phyloP scores from a whole-genome alignment of 2,329 filamentous ascomycete genomes.

The Cytospora chrysosperma region DNA sequence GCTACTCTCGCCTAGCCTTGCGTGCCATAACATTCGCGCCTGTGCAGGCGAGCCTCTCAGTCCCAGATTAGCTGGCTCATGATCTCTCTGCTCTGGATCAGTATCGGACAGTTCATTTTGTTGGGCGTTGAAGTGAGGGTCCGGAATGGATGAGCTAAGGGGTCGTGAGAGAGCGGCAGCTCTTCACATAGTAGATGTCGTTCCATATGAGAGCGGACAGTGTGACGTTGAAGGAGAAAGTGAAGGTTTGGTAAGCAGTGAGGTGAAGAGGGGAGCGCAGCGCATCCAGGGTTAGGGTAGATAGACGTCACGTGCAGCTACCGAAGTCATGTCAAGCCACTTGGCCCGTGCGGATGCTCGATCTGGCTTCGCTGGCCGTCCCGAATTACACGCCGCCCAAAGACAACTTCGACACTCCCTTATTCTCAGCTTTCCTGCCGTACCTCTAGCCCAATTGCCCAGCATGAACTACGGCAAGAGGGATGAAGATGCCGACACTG shows the following conservation, averaged over 20 bases:
- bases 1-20: neutral
- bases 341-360: conserved; percentile 14
- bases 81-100: neutral
- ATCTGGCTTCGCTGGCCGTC: conserved; percentile 17
- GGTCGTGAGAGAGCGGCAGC: neutral
- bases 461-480: conserved; percentile 98
- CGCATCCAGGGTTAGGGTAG: neutral
- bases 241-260: neutral
- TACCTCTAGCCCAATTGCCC: conserved; percentile 35
- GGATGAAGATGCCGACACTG: conserved; percentile 93
- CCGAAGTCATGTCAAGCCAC: neutral
- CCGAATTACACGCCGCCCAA: conserved; percentile 12
- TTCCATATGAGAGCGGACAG: neutral
- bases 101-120: neutral
- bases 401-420: conserved; percentile 2
- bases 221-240: neutral
- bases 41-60: neutral
- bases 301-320: neutral
- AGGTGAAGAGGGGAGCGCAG: neutral
- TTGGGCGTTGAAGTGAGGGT: too few species aligned
- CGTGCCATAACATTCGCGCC: neutral
- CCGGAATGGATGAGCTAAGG: too few species aligned
- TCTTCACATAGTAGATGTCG: neutral
- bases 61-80: neutral
- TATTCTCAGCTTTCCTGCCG: conserved; percentile 23